Evolutionary conservation across 129 eudicot genomes (phyloP), one percentile per base, ranked within the genome.

Genomic region (Artemisia annua): DNA sequence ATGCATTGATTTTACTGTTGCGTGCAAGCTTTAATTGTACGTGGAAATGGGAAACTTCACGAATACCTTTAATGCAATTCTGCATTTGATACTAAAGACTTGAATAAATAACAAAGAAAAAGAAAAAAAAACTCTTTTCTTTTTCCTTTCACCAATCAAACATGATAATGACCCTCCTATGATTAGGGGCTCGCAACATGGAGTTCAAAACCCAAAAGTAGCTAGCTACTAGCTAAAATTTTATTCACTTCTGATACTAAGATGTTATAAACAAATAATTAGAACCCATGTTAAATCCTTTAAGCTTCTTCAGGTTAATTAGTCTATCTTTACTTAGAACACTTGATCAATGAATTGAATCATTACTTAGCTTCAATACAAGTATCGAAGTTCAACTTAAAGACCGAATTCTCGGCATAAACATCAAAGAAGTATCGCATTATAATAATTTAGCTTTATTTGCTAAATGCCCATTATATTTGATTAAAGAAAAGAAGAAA

Each of bases 391-490:
- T 16, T n/a, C 11, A 53, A 54, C 14, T 52, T 39, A 55, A 28
- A 69, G 17, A 17, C 14, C 10, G 9, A 7, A 54, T 35, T 70
- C 13, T 70, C 11, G 18, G 35, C 13, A 18, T 54, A 30, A n/a
- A 50, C 19, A 60, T 11, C 1, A 22, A 58, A 48, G 70, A 62
- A 73, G 52, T 26, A 52, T 44, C 30, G 46, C 4, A 43, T 50
- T 46, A 57, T 9, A 24, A 48, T 44, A 17, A 48, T 75, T 11
- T 46, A 46, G 22, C 66, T 69, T 57, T 35, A 35, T 35, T 35
- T 67, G 61, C 32, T 67, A 63, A 61, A 67, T 76, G 24, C 43
- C 62, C 26, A 72, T 24, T 26, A 66, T 18, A 6, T 46, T 10
- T 9, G 20, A 6, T 11, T 11, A 18, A 66, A 69, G 32, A 15